A percentile compares a stretch with the other conserved stretches of the same genome.
Evolutionary conservation across 2,329 filamentous ascomycete species (phyloP).

Genomic region (Apiospora pterosperma): DNA sequence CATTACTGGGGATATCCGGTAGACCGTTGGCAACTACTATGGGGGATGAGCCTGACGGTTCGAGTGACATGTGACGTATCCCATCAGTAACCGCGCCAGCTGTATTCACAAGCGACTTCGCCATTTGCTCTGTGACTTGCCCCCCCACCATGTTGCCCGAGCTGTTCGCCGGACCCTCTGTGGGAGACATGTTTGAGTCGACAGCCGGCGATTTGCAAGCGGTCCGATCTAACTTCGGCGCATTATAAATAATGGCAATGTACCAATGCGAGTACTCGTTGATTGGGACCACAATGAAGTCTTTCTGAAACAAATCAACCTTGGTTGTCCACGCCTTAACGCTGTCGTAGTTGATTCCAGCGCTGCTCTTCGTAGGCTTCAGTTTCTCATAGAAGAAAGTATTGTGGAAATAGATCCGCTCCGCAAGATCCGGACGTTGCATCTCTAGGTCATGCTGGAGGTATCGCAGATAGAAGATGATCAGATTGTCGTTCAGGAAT

Average conservation of each 20-base stretch:
- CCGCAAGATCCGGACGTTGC: constrained; percentile 50
- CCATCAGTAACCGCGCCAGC: neutral
- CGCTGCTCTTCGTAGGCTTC: constrained; percentile 52
- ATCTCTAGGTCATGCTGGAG: constrained; percentile 59
- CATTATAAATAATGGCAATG: constrained; percentile 90
- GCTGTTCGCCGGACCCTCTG: neutral
- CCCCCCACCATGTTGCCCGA: neutral
- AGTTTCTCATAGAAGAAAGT: constrained; percentile 87
- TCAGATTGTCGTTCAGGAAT: constrained; percentile 88
- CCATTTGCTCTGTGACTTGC: neutral
- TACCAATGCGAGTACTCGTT: constrained; percentile 91
- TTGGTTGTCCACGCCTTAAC: constrained; percentile 87
- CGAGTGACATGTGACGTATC: neutral
- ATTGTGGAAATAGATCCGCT: constrained; percentile 83
- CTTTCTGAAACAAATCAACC: constrained; percentile 78
- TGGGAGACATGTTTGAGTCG: neutral
- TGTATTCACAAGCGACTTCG: neutral
- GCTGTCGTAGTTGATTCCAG: constrained; percentile 74
- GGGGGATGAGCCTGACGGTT: neutral
- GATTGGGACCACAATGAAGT: constrained; percentile 89
- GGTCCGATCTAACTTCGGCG: constrained; percentile 51
- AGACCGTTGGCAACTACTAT: neutral
- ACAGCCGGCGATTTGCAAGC: constrained; percentile 26
- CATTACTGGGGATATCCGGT: neutral
- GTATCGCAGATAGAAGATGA: constrained; percentile 81